Evolutionary conservation across 148 eudicot genomes (phyloP).

Genomic region (Polygonum aviculare): DNA sequence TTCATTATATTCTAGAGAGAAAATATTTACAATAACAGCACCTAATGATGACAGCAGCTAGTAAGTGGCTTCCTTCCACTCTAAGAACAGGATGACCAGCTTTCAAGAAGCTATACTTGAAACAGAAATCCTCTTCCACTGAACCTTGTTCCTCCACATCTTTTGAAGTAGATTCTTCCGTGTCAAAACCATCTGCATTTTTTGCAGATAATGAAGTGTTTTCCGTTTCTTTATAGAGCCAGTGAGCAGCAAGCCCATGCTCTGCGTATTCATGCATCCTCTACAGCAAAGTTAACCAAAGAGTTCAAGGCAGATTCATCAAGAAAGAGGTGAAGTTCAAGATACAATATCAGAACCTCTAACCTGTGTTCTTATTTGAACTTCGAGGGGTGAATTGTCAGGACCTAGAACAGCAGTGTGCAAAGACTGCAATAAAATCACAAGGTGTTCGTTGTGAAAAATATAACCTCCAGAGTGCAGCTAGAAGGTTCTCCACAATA

Average conservation of each 20-base stretch:
- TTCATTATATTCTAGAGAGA: no score
- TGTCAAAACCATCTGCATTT: constrained; percentile 30
- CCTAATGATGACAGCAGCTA: constrained; percentile 89
- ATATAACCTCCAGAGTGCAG: background rate
- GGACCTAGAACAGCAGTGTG: constrained; percentile 95
- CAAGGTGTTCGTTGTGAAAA: background rate
- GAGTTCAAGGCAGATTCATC: background rate
- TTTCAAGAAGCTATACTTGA: constrained; percentile 55
- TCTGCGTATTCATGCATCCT: constrained; percentile 97
- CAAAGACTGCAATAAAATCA: constrained; percentile 62
- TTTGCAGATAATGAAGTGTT: constrained; percentile 30
- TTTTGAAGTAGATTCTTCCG: constrained; percentile 27
- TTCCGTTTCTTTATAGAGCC: constrained; percentile 91
- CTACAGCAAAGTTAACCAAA: constrained; percentile 25
- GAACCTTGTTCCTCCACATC: constrained; percentile 41
- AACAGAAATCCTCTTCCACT: constrained; percentile 28
- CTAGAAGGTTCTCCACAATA: background rate
- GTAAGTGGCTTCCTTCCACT: constrained; percentile 87
- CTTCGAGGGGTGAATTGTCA: constrained; percentile 75
- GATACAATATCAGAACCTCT: background rate
- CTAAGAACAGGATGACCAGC: constrained; percentile 84
- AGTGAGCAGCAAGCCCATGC: constrained; percentile 95
- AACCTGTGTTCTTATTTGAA: constrained; percentile 96
- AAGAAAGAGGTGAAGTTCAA: background rate
- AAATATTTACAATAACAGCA: constrained; percentile 3